phyloP scores from a whole-genome alignment of 208 protist species.

The Trypanosoma platydactyli region DNA sequence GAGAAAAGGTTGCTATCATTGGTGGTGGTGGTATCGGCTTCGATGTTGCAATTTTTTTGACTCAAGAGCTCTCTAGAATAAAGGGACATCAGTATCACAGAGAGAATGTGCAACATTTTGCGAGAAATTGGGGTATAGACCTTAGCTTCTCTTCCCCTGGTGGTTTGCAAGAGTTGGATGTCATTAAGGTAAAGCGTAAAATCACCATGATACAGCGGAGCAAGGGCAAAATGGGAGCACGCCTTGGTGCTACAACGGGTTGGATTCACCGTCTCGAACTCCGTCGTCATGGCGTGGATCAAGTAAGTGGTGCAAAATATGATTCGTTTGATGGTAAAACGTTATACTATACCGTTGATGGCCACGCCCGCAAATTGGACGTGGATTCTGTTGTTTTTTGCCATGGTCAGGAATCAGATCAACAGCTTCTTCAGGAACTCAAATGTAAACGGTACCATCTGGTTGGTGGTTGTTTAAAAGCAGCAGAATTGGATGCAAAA shows the following conservation, averaged over 20 bases:
- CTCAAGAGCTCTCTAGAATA: constrained; percentile 25
- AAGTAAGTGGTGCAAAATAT: constrained; percentile 73
- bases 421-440: constrained; percentile 33
- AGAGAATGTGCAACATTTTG: constrained; percentile 39
- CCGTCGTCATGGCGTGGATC: constrained; percentile 66
- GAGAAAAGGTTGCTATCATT: constrained; percentile 83
- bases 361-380: constrained; percentile 37
- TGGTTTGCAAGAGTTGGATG: constrained; percentile 40
- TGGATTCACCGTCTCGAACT: constrained; percentile 92
- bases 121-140: constrained; percentile 60
- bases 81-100: constrained; percentile 24
- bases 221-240: constrained; percentile 72
- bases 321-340: constrained; percentile 79
- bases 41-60: constrained; percentile 89
- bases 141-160: constrained; percentile 30
- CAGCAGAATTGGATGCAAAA: constrained; percentile 28
- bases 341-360: constrained; percentile 50
- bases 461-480: constrained; percentile 25
- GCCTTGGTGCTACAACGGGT: constrained; percentile 85
- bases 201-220: constrained; percentile 81
- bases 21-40: constrained; percentile 94
- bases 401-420: constrained; percentile 78
- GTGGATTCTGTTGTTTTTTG: constrained; percentile 90
- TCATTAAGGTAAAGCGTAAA: constrained; percentile 26
- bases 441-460: constrained; percentile 17